Percentiles rank a stretch among this genome's conserved stretches.
phyloP scores from a whole-genome alignment of 2,329 filamentous ascomycete species.

The Alternaria infectoria region DNA sequence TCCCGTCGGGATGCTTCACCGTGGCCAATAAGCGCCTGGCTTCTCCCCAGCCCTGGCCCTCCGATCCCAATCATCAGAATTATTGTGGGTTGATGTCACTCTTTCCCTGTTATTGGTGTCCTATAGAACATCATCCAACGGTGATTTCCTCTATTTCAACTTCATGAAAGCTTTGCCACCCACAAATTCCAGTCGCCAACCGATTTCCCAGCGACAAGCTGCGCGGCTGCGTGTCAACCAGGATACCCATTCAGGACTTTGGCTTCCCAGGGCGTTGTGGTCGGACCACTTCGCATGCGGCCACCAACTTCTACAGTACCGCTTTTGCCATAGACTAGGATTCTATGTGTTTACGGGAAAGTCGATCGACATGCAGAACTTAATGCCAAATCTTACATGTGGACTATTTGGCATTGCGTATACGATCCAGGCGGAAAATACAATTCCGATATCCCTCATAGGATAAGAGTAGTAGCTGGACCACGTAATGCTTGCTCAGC shows the following conservation, averaged over 20 bases:
- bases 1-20: conserved; percentile 4
- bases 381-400: background rate
- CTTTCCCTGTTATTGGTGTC: background rate
- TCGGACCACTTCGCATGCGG: background rate
- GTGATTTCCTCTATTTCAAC: background rate
- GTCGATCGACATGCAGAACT: background rate
- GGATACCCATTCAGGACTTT: background rate
- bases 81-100: conserved; percentile 4
- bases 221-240: background rate
- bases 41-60: background rate
- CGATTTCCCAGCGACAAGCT: background rate
- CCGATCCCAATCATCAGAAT: conserved; percentile 1
- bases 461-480: background rate
- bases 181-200: background rate
- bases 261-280: background rate
- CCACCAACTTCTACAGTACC: background rate
- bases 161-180: background rate
- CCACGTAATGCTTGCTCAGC: background rate
- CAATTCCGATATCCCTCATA: background rate
- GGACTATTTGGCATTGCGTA: background rate
- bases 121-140: background rate
- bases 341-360: background rate
- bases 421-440: background rate
- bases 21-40: conserved; percentile 2
- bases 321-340: background rate